Percentiles rank a stretch among this genome's conserved stretches.
Evolutionary conservation across 192 early-diverging fungal genomes (phyloP).

Genomic region (Coemansia sp.): DNA sequence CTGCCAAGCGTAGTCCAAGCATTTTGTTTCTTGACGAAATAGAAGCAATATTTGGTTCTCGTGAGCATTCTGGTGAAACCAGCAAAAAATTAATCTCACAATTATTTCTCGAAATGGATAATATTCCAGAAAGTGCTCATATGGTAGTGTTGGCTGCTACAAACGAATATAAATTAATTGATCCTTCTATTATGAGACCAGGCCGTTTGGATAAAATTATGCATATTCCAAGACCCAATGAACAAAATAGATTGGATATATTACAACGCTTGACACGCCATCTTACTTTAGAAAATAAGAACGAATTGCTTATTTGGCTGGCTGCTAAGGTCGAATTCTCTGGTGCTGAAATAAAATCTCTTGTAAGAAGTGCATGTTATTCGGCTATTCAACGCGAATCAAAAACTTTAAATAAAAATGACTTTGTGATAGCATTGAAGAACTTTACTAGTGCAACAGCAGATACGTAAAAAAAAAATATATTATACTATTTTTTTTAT

Average conservation of each 20-base stretch:
- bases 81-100: conserved; percentile 77
- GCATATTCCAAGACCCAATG: conserved; percentile 65
- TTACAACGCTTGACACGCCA: conserved; percentile 51
- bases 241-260: conserved; percentile 63
- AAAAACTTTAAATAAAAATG: conserved; percentile 1
- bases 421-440: conserved; percentile 20
- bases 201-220: conserved; percentile 81
- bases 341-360: conserved; percentile 41
- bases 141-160: conserved; percentile 86
- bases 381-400: conserved; percentile 31
- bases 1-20: conserved; percentile 70
- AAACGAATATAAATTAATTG: conserved; percentile 75
- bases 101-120: conserved; percentile 77
- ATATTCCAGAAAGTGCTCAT: conserved; percentile 49
- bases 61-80: conserved; percentile 67
- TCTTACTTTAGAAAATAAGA: conserved; percentile 20
- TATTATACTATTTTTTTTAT: background rate
- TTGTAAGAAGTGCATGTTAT: conserved; percentile 44
- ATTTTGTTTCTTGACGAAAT: conserved; percentile 94
- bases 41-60: conserved; percentile 79
- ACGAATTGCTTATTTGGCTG: conserved; percentile 7
- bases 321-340: conserved; percentile 21
- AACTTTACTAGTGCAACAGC: background rate
- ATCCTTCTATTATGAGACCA: conserved; percentile 73
- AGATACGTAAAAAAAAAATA: background rate